A percentile compares a stretch with the other conserved stretches of the same genome.
Evolutionary conservation across 306 rosid species (phyloP).

Genomic region (Acacia confusa): DNA sequence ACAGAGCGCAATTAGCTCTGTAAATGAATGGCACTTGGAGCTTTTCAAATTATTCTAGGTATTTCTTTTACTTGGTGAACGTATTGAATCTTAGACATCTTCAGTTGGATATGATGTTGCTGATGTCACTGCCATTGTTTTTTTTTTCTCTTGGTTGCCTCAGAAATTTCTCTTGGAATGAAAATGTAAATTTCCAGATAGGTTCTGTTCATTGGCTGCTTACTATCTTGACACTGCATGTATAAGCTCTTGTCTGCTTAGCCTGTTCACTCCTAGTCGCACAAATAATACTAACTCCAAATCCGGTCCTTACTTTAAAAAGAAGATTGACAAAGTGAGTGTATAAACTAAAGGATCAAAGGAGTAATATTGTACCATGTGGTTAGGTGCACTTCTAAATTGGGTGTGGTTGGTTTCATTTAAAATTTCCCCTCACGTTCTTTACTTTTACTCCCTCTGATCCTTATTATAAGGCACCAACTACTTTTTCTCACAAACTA

Average conservation of each 20-base stretch:
- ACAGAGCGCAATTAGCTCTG: slow-evolving; percentile 23
- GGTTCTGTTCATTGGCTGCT: not conserved
- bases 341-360: too few species aligned
- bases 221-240: not conserved
- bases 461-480: too few species aligned
- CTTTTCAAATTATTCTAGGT: slow-evolving; percentile 36
- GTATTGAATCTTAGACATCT: not conserved
- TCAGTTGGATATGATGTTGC: not conserved
- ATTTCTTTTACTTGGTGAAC: not conserved
- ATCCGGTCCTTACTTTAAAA: too few species aligned
- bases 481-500: too few species aligned
- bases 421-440: slow-evolving; percentile 10
- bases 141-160: not conserved
- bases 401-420: slow-evolving; percentile 23
- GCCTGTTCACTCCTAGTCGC: not conserved
- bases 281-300: too few species aligned
- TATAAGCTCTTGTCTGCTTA: not conserved
- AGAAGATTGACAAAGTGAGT: too few species aligned
- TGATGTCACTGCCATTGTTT: not conserved
- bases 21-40: slow-evolving; percentile 25
- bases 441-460: not conserved
- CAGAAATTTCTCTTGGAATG: not conserved
- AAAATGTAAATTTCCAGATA: not conserved
- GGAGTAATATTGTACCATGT: not conserved
- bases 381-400: slow-evolving; percentile 16